phyloP scores from a whole-genome alignment of 78 protist species.

The Dictyostelium brefeldianum region DNA sequence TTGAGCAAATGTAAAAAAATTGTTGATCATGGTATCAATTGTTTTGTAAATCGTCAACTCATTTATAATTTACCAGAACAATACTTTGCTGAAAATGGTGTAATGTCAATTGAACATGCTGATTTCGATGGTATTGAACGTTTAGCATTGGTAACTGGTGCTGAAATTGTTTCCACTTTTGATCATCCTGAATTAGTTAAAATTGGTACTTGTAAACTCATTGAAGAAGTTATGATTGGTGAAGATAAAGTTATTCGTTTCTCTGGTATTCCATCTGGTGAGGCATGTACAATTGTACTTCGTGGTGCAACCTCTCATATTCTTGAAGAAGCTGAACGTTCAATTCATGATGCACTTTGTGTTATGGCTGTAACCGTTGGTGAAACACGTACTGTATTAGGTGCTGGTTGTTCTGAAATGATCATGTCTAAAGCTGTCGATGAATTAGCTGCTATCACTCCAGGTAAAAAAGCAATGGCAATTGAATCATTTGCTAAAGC shows the following conservation, averaged over 20 bases:
- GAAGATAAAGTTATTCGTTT: slow-evolving; percentile 97
- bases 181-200: slow-evolving; percentile 94
- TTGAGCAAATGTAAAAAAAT: slow-evolving; percentile 93
- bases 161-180: slow-evolving; percentile 99
- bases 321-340: slow-evolving; percentile 99
- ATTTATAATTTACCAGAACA: slow-evolving; percentile 99
- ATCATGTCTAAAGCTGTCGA: slow-evolving; percentile 97
- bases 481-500: slow-evolving; percentile 98
- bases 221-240: slow-evolving; percentile 99
- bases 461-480: slow-evolving; percentile 98
- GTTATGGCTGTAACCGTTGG: slow-evolving; percentile 94
- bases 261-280: slow-evolving; percentile 91
- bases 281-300: slow-evolving; percentile 99
- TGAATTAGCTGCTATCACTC: slow-evolving; percentile 89
- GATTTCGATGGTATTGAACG: slow-evolving; percentile 99
- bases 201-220: slow-evolving; percentile 94
- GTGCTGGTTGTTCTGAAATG: slow-evolving; percentile 99
- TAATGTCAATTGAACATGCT: slow-evolving; percentile 98
- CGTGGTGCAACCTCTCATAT: slow-evolving; percentile 98
- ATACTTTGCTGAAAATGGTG: slow-evolving; percentile 93
- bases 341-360: slow-evolving; percentile 99
- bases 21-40: slow-evolving; percentile 92
- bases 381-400: slow-evolving; percentile 94
- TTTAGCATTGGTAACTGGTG: slow-evolving; percentile 91
- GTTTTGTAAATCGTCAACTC: slow-evolving; percentile 99